Conservation (phyloP, 2,329 filamentous ascomycete genomes). For the Penicillium oxalicum region DNA sequence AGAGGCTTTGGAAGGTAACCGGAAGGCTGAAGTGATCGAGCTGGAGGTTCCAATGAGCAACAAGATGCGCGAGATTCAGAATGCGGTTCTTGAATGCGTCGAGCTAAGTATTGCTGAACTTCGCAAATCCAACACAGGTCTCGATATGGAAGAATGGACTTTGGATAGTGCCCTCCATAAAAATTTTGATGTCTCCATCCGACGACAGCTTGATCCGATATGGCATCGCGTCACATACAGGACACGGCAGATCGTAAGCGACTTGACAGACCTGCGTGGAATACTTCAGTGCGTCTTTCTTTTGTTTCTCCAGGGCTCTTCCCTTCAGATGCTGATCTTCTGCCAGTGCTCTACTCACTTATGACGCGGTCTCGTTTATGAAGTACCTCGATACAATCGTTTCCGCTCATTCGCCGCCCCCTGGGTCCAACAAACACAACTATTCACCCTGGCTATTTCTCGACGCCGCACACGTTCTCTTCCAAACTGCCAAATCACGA, state of each 20-base stretch:
- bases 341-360: constrained; percentile 61
- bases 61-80: constrained; percentile 87
- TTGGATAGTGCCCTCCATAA: constrained; percentile 86
- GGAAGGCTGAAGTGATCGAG: constrained; percentile 94
- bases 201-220: constrained; percentile 86
- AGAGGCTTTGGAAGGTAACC: constrained; percentile 79
- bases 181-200: constrained; percentile 83
- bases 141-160: constrained; percentile 97
- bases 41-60: constrained; percentile 95
- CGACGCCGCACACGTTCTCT: constrained; percentile 89
- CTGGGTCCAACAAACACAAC: constrained; percentile 78
- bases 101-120: constrained; percentile 91
- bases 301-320: neutral
- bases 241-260: constrained; percentile 88
- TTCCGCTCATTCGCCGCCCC: constrained; percentile 79
- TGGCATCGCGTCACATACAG: constrained; percentile 97
- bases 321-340: constrained; percentile 9
- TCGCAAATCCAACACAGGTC: constrained; percentile 79
- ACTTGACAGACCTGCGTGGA: constrained; percentile 73
- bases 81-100: constrained; percentile 90
- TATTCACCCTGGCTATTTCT: constrained; percentile 96
- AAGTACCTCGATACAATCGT: constrained; percentile 92
- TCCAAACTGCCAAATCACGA: constrained; percentile 78
- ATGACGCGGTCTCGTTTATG: constrained; percentile 86
- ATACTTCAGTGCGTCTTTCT: constrained; percentile 62